Base-by-base conservation (phyloP, 805 yeast genomes). In the Suhomyces canberraensis region DNA sequence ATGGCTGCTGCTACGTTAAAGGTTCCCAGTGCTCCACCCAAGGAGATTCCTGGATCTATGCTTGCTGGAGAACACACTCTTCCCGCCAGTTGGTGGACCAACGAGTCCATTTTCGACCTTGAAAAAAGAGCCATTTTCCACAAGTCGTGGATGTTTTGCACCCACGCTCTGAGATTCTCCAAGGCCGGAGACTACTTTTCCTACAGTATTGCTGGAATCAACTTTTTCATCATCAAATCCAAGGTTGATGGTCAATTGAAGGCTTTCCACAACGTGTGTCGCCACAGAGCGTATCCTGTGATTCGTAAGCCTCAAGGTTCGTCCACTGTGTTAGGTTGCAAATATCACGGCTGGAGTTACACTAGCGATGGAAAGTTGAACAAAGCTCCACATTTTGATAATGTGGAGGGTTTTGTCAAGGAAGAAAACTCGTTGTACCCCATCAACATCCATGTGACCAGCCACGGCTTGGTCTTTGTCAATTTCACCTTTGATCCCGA, bases 31-130 rank as follows among this genome's bases (percentile, higher is more conserved):
- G n/a, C n/a, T n/a, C 56, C 60, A 8, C 58, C 64, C 7, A 26
- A 22, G 11, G 49, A 42, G 18, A 20, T 31, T 15, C 35, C 41
- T 7, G 35, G 25, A 11, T 44, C 42, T 22, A 40, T 52, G 34
- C 36, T 53, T 19, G 57, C 56, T 2, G 58, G 60, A 11, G 55
- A 54, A 30, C 58, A 77, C 56, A 78, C 84, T 0, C 64, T 78
- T 31, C 84, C 84, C 19, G 79, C 83, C 8, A 73, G 80, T 14
- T 78, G 83, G 83, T 78, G 81, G 81, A 73, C 75, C 14, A 74
- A 80, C 8, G 76, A 73, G 37, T 73, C 73, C 41, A 72, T 78
- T 31, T 73, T 73, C 48, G 81, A 78, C 29, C 61, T 76, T 39
- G 84, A 78, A 51, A 78, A 74, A 47, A 64, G 80, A 48, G 70